Base-by-base conservation (phyloP, 345 rosid genomes). In the Gossypium ekmanianum region DNA sequence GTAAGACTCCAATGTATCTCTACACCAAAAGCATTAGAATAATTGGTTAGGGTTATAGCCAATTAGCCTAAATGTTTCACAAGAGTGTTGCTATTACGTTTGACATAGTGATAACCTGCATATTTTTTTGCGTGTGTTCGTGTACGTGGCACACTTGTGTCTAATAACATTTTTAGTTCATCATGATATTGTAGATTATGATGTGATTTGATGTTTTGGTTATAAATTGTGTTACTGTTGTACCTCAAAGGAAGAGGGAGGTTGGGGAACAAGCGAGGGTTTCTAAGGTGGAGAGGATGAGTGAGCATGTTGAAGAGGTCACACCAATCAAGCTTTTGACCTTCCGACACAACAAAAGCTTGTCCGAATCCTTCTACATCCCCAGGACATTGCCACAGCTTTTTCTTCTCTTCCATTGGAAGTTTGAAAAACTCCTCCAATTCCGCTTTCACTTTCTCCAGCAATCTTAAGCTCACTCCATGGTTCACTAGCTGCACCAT, bases 281-380 rank as follows among this genome's bases (percentile, higher is more conserved):
- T 78, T 45, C 87, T 84, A 0, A 58, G 64, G 29, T 4, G 65
- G 18, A 55, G 13, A 9, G 88, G 86, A 47, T 65, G 51, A 13
- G 85, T 77, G 10, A 77, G 61, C 62, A 83, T 59, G 74, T 11
- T 77, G 61, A 83, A 81, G 18, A 81, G 26, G 45, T 85, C 88
- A 57, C 70, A 71, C 86, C 86, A 85, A 14, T 83, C 88, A 12
- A 83, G 88, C 74, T 81, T 85, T 72, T 85, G 88, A 29, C 83
- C 86, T 3, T 85, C 83, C 0, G 85, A 85, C 24, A 85, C 79
- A 16, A 85, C 65, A 27, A 81, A 83, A 13, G 79, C 81, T 57
- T 85, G 86, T 26, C 88, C 88, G 55, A 83, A 83, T 29, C 87
- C 87, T 77, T 84, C 87, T 8, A 77, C 14, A 3, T 84, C 79